Percentiles rank a stretch among this genome's conserved stretches.
Evolutionary conservation across 1,139 yeast genomes (phyloP).

Genomic region (Taiozyma sp.): DNA sequence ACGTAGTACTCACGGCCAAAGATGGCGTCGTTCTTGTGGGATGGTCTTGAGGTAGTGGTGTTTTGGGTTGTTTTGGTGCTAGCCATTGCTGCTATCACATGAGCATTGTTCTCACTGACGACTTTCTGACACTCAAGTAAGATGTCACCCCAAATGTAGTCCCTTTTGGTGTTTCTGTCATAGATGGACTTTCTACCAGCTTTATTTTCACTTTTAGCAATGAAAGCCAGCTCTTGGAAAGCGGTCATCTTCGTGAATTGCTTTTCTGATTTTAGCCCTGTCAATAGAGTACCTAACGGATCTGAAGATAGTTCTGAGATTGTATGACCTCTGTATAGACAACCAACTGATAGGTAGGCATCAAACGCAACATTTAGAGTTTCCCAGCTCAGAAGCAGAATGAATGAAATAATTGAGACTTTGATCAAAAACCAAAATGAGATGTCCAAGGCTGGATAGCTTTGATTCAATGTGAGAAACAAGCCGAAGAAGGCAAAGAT

Average conservation of each 20-base stretch:
- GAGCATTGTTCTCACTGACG: slow-evolving; percentile 37
- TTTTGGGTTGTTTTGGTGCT: neutral
- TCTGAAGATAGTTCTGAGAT: slow-evolving; percentile 64
- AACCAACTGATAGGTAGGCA: slow-evolving; percentile 78
- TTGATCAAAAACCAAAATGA: slow-evolving; percentile 34
- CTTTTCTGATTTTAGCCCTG: slow-evolving; percentile 57
- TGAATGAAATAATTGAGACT: slow-evolving; percentile 35
- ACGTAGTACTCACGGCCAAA: slow-evolving; percentile 23
- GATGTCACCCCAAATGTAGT: slow-evolving; percentile 50
- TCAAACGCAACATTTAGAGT: slow-evolving; percentile 55
- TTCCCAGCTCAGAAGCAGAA: slow-evolving; percentile 51
- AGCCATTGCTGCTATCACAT: slow-evolving; percentile 18
- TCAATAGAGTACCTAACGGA: slow-evolving; percentile 66
- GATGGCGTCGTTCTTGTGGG: slow-evolving; percentile 12
- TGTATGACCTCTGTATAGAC: slow-evolving; percentile 68
- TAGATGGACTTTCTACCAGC: slow-evolving; percentile 50
- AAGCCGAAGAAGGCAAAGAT: slow-evolving; percentile 25
- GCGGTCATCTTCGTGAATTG: slow-evolving; percentile 63
- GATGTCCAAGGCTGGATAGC: slow-evolving; percentile 33
- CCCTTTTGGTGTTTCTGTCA: slow-evolving; percentile 40
- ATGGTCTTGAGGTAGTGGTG: neutral
- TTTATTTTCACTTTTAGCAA: slow-evolving; percentile 43
- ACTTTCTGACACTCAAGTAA: slow-evolving; percentile 54
- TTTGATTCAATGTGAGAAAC: slow-evolving; percentile 30
- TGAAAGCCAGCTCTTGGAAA: slow-evolving; percentile 65